Conservation (phyloP, 1,284 basidiomycete genomes). For the Clitocybe nebularis region DNA sequence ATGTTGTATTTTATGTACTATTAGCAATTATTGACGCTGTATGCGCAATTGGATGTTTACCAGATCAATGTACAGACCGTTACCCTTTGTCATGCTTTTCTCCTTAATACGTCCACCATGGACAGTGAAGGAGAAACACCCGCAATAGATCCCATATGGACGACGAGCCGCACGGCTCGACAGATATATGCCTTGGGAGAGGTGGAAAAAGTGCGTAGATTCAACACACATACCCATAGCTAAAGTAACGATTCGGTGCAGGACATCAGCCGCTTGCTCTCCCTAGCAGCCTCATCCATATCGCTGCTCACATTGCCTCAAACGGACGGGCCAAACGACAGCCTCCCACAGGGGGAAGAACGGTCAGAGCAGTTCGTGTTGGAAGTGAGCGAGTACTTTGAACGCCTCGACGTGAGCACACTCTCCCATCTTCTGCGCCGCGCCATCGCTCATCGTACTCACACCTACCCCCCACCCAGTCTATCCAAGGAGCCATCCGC, state of each 20-base stretch:
- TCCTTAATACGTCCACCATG: conserved; percentile 13
- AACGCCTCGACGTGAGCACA: conserved; percentile 66
- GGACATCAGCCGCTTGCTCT: conserved; percentile 72
- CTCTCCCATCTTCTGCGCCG: conserved; percentile 4
- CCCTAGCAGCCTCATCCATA: conserved; percentile 71
- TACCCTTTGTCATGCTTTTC: background rate
- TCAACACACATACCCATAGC: background rate
- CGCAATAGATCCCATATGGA: conserved; percentile 72
- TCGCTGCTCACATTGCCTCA: conserved; percentile 74
- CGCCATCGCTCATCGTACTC: no score
- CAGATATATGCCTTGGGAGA: conserved; percentile 79
- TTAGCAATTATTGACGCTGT: no score
- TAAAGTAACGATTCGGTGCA: conserved; percentile 25
- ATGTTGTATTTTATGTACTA: no score
- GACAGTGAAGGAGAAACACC: conserved; percentile 23
- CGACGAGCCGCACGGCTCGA: conserved; percentile 72
- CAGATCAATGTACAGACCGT: background rate
- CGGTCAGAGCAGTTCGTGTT: conserved; percentile 79
- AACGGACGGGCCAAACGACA: conserved; percentile 62
- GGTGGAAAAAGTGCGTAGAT: conserved; percentile 67
- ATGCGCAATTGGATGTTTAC: no score
- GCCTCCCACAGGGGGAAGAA: conserved; percentile 73
- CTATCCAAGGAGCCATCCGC: conserved; percentile 70
- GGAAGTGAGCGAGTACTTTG: conserved; percentile 80
- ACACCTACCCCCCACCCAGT: conserved; percentile 33